Conservation (phyloP, 1,284 basidiomycete species). For the Kalmanozyma brasiliensis region DNA sequence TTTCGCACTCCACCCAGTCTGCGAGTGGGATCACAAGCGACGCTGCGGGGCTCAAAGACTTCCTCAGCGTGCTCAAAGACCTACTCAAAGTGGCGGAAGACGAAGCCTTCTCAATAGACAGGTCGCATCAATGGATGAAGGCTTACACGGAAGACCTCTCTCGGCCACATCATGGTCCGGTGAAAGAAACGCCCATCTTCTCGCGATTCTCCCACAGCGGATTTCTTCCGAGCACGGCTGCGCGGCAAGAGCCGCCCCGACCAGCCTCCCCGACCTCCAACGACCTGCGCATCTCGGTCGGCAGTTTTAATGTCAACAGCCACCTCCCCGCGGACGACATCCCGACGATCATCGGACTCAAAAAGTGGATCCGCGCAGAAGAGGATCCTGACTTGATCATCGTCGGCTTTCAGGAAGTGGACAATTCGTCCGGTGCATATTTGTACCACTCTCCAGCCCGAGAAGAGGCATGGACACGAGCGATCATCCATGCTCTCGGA, state of each 20-base stretch:
- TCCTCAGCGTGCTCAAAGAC: constrained; percentile 46
- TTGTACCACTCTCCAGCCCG: constrained; percentile 51
- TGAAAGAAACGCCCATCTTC: constrained; percentile 34
- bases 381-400: constrained; percentile 52
- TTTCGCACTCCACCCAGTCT: constrained; percentile 10
- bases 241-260: constrained; percentile 1
- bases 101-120: constrained; percentile 17
- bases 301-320: constrained; percentile 48
- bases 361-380: constrained; percentile 40
- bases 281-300: constrained; percentile 42
- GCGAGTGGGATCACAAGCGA: constrained; percentile 37
- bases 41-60: constrained; percentile 36
- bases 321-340: constrained; percentile 22
- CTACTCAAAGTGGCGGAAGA: constrained; percentile 29
- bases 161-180: neutral
- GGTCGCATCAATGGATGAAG: constrained; percentile 31
- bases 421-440: constrained; percentile 45
- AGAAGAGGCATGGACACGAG: constrained; percentile 38
- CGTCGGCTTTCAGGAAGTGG: constrained; percentile 51
- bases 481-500: constrained; percentile 27
- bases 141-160: constrained; percentile 32
- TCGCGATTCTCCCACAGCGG: constrained; percentile 43
- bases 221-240: constrained; percentile 12
- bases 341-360: constrained; percentile 28
- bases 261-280: constrained; percentile 33